These are phyloP conservation scores for Petrea volubilis DNA, from an alignment of 257 asterid genomes.

Conservation along the genomic window DNA sequence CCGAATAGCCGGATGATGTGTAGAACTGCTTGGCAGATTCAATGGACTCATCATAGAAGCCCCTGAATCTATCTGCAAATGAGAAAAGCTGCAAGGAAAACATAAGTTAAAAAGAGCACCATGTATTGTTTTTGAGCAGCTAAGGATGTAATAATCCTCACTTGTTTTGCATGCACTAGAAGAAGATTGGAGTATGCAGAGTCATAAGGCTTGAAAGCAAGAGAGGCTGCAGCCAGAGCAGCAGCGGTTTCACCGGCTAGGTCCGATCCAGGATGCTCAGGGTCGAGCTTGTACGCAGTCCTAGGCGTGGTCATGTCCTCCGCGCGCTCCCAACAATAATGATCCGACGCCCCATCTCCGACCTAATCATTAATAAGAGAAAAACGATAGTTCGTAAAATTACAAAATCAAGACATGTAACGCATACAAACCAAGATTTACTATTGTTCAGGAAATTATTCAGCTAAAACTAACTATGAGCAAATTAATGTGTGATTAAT, in stretches of 20 bases:
- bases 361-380: slow-evolving; percentile 32
- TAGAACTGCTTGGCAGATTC: slow-evolving; percentile 47
- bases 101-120: background rate
- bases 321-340: slow-evolving; percentile 79
- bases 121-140: background rate
- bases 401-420: background rate
- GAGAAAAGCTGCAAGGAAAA: slow-evolving; percentile 45
- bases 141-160: background rate
- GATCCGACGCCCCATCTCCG: slow-evolving; percentile 75
- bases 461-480: too few relatives aligned
- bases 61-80: slow-evolving; percentile 58
- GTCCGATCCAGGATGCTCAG: slow-evolving; percentile 65
- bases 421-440: background rate
- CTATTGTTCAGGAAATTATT: background rate
- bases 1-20: slow-evolving; percentile 49
- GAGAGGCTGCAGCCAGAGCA: slow-evolving; percentile 59
- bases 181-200: slow-evolving; percentile 59
- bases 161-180: slow-evolving; percentile 60
- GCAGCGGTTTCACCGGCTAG: slow-evolving; percentile 73
- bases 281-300: slow-evolving; percentile 58
- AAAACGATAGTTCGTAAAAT: background rate
- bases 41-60: slow-evolving; percentile 50
- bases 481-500: too few relatives aligned
- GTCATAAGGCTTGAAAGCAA: slow-evolving; percentile 59
- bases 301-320: slow-evolving; percentile 80